Evolutionary conservation across 2,329 filamentous ascomycete species (phyloP), one percentile per base, ranked within the genome.

Genomic region (Apiospora rasikravindrae): DNA sequence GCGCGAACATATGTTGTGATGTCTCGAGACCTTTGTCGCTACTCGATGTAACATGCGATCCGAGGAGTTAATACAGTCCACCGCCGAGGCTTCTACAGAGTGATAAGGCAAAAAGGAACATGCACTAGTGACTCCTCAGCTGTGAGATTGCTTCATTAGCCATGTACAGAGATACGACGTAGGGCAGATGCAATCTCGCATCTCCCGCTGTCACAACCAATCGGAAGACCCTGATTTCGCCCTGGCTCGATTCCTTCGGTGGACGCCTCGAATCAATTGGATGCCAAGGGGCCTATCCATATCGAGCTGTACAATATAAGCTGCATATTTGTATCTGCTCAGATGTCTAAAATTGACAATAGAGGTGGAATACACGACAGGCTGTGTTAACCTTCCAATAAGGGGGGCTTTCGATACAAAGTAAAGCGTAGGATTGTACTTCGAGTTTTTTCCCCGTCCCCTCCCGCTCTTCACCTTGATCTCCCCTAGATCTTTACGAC

Each of bases 381-480:
- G 29, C 53, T n/a, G 29, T 61, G 53, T 61, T 61, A 14, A 29
- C 57, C 69, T 71, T 51, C 40, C 10, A 33, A 70, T 70, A 57
- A 45, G 33, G 49, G 49, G 57, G 57, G 57, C 57, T n/a, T 64
- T n/a, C 3, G 57, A 33, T 8, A 2, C 29, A 37, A 64, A 22
- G 33, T 8, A 61, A 61, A 22, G 51, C 14, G 53, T 61, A 37
- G 29, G 37, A 37, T n/a, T 47, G 19, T 29, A 14, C 24, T 26
- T 57, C 51, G 26, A 29, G 14, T 71, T n/a, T 37, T 64, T 40
- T 22, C 33, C 29, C 70, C 67, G 67, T 71, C 53, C 69, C 61
- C 68, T 71, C 69, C 69, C 53, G 53, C 71, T 37, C 53, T 29
- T n/a, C 22, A n/a, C 10, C 67, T 69, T 49, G 44, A 49, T 49